A percentile compares a stretch with the other conserved stretches of the same genome.
phyloP scores from a whole-genome alignment of 225 moss, liverwort and hornwort species.

The Physcomitrellopsis africana region DNA sequence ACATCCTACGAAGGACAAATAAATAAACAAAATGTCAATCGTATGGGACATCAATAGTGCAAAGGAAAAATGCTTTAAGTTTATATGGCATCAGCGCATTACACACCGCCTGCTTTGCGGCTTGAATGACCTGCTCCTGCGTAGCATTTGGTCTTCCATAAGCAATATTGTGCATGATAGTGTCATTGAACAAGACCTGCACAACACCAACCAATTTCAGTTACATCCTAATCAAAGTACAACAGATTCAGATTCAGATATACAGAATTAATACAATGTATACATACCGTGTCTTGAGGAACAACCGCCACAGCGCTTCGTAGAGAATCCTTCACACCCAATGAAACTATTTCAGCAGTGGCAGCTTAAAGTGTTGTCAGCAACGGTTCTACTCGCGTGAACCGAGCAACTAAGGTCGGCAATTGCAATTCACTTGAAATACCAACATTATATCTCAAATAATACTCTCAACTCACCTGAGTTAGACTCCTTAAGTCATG shows the following conservation, averaged over 20 bases:
- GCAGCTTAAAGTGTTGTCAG: conserved; percentile 20
- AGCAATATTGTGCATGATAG: conserved; percentile 83
- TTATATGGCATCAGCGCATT: conserved; percentile 12
- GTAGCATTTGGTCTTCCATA: conserved; percentile 92
- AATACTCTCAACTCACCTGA: conserved; percentile 55
- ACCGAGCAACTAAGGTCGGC: conserved; percentile 7
- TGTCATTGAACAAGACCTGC: conserved; percentile 95
- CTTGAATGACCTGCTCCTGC: conserved; percentile 90
- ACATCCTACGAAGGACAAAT: conserved; percentile 11
- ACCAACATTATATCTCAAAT: conserved; percentile 11
- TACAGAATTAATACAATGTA: conserved; percentile 16
- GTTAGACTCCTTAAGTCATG: conserved; percentile 77
- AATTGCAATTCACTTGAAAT: conserved; percentile 11
- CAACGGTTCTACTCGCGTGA: conserved; percentile 1
- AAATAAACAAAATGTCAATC: not conserved
- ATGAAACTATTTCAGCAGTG: conserved; percentile 34
- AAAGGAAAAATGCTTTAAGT: not conserved
- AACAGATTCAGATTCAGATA: conserved; percentile 17
- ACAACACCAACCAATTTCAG: conserved; percentile 17
- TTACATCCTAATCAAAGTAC: conserved; percentile 16
- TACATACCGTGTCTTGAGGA: conserved; percentile 96
- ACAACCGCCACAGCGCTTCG: conserved; percentile 91
- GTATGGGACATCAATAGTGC: not conserved
- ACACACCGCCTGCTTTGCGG: conserved; percentile 83
- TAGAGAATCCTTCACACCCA: conserved; percentile 71